These are phyloP conservation scores for Scytalidium sp. DNA, from an alignment of 2,329 filamentous ascomycete genomes.

Conservation along the genomic window DNA sequence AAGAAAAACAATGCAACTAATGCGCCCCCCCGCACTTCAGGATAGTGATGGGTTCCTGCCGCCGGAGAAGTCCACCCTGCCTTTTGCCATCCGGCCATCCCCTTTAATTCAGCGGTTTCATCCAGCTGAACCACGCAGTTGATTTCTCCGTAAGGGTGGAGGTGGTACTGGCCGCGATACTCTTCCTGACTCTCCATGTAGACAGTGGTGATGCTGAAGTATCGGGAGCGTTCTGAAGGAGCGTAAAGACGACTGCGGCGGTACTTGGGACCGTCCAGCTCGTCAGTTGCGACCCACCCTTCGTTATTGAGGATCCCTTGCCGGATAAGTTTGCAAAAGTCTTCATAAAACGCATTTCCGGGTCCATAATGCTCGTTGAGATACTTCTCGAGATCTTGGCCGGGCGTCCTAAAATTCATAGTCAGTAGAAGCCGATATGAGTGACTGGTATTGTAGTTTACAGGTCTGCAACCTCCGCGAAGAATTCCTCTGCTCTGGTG, in stretches of 20 bases:
- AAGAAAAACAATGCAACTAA: conserved; percentile 53
- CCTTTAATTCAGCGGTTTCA: conserved; percentile 45
- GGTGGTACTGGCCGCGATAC: conserved; percentile 52
- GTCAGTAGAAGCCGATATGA: not conserved
- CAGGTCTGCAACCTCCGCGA: conserved; percentile 27
- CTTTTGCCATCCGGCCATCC: conserved; percentile 54
- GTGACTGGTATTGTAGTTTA: conserved; percentile 8
- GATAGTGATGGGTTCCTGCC: conserved; percentile 55
- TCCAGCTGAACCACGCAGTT: conserved; percentile 53
- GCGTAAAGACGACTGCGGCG: conserved; percentile 42
- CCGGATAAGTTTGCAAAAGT: conserved; percentile 35
- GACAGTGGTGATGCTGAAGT: conserved; percentile 54
- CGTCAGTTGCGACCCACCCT: conserved; percentile 42
- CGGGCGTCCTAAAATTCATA: conserved; percentile 45
- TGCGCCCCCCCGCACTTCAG: conserved; percentile 46
- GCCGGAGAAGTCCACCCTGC: conserved; percentile 54
- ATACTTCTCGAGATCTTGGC: conserved; percentile 39
- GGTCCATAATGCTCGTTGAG: conserved; percentile 42
- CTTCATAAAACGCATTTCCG: conserved; percentile 39
- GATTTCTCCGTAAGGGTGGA: conserved; percentile 52
- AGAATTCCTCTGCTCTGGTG: conserved; percentile 18
- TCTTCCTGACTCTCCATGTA: conserved; percentile 49
- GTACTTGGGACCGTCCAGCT: conserved; percentile 43
- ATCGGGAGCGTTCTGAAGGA: conserved; percentile 44
- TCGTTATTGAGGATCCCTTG: conserved; percentile 33